phyloP scores from a whole-genome alignment of 2,329 filamentous ascomycete genomes.

The Fulvia fulva region DNA sequence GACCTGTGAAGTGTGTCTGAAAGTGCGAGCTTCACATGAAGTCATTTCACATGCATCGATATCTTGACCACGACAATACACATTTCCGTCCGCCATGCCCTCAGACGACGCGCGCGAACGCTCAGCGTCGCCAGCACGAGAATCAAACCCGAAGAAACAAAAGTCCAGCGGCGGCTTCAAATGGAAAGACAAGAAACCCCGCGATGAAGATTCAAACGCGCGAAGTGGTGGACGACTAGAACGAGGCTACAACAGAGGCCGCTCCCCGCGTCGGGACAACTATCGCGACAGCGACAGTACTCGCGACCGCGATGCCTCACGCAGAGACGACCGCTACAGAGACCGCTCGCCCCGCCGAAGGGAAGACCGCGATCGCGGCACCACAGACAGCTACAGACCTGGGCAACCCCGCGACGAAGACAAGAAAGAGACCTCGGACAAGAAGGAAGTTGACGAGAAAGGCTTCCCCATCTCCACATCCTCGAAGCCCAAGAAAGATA shows the following conservation, averaged over 20 bases:
- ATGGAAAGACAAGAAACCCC: constrained; percentile 35
- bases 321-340: constrained; percentile 17
- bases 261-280: constrained; percentile 30
- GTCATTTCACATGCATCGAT: not conserved
- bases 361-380: constrained; percentile 35
- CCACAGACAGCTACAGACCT: constrained; percentile 37
- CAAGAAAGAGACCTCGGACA: constrained; percentile 6
- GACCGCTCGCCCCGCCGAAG: constrained; percentile 31
- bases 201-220: constrained; percentile 19
- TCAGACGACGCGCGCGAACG: constrained; percentile 21
- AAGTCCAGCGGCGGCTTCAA: constrained; percentile 34
- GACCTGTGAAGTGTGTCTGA: not conserved
- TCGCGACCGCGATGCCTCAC: constrained; percentile 8
- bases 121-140: constrained; percentile 31
- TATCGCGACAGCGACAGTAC: constrained; percentile 23
- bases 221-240: constrained; percentile 27
- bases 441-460: constrained; percentile 7
- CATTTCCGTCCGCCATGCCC: constrained; percentile 12
- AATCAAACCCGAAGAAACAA: constrained; percentile 27
- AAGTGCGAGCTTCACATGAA: not conserved
- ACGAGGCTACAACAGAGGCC: constrained; percentile 33
- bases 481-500: constrained; percentile 24
- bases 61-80: not conserved
- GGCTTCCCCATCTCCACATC: not conserved
- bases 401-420: constrained; percentile 8